These are phyloP conservation scores for Lasiodiplodia theobromae DNA, from an alignment of 2,329 filamentous ascomycete genomes.

Conservation along the genomic window DNA sequence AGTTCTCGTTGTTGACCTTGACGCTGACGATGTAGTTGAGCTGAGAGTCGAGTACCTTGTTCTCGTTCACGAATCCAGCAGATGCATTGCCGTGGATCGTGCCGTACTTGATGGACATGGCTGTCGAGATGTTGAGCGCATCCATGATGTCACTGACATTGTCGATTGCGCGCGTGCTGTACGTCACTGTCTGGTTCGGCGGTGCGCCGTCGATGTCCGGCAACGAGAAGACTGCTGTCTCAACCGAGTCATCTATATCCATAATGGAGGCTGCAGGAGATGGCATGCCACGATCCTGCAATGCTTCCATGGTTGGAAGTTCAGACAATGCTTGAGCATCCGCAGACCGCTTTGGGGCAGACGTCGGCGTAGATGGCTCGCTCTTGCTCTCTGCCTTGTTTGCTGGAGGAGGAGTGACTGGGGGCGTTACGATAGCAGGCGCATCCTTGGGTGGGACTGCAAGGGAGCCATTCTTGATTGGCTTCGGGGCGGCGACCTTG, in stretches of 20 bases:
- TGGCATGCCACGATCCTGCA: constrained; percentile 1
- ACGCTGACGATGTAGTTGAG: constrained; percentile 43
- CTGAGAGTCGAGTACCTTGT: constrained; percentile 41
- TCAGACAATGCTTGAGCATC: neutral
- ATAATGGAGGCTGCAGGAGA: constrained; percentile 21
- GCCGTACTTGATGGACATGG: constrained; percentile 48
- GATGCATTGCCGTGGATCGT: constrained; percentile 45
- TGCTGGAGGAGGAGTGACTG: constrained; percentile 31
- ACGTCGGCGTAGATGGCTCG: neutral
- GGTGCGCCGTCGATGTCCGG: constrained; percentile 27
- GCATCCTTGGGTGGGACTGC: neutral
- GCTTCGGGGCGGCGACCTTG: constrained; percentile 13
- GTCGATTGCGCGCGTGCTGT: constrained; percentile 42
- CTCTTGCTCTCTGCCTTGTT: neutral
- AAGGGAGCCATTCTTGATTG: neutral
- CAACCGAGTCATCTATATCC: constrained; percentile 11
- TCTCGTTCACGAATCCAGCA: constrained; percentile 42
- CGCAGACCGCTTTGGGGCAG: neutral
- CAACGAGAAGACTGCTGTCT: constrained; percentile 22
- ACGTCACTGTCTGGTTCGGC: constrained; percentile 43
- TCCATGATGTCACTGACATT: constrained; percentile 50
- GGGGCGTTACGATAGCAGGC: constrained; percentile 32
- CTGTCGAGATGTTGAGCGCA: constrained; percentile 49
- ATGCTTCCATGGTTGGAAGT: neutral
- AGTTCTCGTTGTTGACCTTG: constrained; percentile 26